phyloP scores from a whole-genome alignment of 805 yeast genomes.

The Huiozyma sinensis region DNA sequence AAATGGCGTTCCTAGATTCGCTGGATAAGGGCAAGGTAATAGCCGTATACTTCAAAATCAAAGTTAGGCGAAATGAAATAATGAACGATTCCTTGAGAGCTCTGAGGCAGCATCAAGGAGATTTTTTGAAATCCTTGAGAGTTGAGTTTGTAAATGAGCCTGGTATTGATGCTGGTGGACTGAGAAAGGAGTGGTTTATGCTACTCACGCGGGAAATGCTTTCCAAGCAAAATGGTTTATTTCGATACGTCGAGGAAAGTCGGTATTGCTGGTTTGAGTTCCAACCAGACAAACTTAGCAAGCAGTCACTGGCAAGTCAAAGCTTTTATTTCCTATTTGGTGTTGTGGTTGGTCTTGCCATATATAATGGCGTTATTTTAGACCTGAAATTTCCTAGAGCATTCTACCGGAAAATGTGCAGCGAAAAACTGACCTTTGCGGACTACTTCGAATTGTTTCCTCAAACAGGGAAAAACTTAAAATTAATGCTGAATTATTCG shows the following conservation, averaged over 20 bases:
- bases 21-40: slow-evolving; percentile 49
- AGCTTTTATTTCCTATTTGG: slow-evolving; percentile 65
- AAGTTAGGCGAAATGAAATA: slow-evolving; percentile 56
- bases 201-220: slow-evolving; percentile 62
- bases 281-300: slow-evolving; percentile 19
- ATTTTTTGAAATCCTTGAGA: slow-evolving; percentile 61
- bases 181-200: slow-evolving; percentile 88
- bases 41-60: slow-evolving; percentile 59
- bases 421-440: slow-evolving; percentile 40
- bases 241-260: slow-evolving; percentile 57
- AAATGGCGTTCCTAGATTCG: slow-evolving; percentile 75
- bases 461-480: slow-evolving; percentile 42
- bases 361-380: slow-evolving; percentile 79
- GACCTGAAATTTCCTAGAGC: slow-evolving; percentile 71
- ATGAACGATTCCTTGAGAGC: slow-evolving; percentile 65
- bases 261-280: slow-evolving; percentile 62
- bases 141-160: slow-evolving; percentile 82
- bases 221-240: slow-evolving; percentile 56
- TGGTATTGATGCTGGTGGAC: slow-evolving; percentile 93
- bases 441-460: slow-evolving; percentile 70
- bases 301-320: slow-evolving; percentile 10
- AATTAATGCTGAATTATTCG: slow-evolving; percentile 35
- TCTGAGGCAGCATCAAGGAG: slow-evolving; percentile 43
- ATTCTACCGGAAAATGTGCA: slow-evolving; percentile 62
- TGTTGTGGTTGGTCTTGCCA: slow-evolving; percentile 77